Conservation (phyloP, 495 filamentous ascomycete genomes). For the Tuber aestivum region DNA sequence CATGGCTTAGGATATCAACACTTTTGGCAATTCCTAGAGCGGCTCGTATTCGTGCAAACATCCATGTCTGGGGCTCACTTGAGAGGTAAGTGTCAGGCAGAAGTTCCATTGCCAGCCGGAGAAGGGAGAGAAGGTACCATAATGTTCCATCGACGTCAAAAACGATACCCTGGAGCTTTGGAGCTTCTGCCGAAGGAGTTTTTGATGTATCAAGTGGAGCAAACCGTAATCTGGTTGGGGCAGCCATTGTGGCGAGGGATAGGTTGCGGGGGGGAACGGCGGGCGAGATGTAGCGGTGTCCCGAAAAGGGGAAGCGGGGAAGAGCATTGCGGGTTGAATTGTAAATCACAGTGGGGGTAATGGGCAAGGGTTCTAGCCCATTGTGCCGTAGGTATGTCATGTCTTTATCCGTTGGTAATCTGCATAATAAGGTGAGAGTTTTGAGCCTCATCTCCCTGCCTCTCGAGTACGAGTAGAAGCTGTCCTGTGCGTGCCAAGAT, state of each 20-base stretch:
- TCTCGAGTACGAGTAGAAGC: no score
- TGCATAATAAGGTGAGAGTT: no score
- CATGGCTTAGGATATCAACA: constrained; percentile 81
- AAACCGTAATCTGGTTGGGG: constrained; percentile 43
- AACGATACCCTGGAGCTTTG: constrained; percentile 69
- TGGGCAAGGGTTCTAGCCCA: not conserved
- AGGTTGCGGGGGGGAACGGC: not conserved
- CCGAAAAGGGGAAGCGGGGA: not conserved
- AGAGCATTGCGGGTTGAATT: not conserved
- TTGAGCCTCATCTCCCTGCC: no score
- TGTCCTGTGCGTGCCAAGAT: not conserved
- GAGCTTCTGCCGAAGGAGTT: constrained; percentile 44
- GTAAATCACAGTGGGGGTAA: not conserved
- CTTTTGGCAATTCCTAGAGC: constrained; percentile 59
- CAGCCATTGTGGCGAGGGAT: constrained; percentile 12
- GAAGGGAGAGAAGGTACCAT: constrained; percentile 56
- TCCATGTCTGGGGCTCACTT: constrained; percentile 86
- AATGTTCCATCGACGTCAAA: constrained; percentile 96
- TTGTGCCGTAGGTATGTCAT: no score
- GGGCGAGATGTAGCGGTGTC: not conserved
- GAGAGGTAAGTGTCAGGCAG: constrained; percentile 3
- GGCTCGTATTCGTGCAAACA: constrained; percentile 81
- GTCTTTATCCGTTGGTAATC: no score
- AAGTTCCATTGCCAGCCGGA: constrained; percentile 5
- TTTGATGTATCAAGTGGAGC: constrained; percentile 49